phyloP scores from a whole-genome alignment of 805 yeast genomes.

The Suhomyces sp. region DNA sequence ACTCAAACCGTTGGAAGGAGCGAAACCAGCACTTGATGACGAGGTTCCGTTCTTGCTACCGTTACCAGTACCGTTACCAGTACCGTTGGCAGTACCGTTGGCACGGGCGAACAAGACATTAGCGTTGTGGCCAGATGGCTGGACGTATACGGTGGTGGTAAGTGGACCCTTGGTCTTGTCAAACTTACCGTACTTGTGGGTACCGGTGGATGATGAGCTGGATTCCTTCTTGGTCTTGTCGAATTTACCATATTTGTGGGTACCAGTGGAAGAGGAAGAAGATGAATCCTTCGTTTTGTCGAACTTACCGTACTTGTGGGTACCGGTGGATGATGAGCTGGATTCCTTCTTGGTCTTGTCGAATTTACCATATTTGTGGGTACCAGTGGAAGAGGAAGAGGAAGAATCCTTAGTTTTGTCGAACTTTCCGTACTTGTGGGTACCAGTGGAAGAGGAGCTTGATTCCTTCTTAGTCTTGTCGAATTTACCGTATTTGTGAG shows the following conservation, averaged over 20 bases:
- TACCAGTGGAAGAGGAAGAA: slow-evolving; percentile 30
- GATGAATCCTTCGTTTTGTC: slow-evolving; percentile 33
- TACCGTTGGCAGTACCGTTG: slow-evolving; percentile 17
- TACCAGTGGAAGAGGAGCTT: slow-evolving; percentile 28
- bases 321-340: slow-evolving; percentile 23
- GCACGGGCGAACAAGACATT: slow-evolving; percentile 8
- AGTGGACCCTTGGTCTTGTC: slow-evolving; percentile 35
- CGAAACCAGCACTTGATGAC: slow-evolving; percentile 20
- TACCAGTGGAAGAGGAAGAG: slow-evolving; percentile 29
- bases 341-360: slow-evolving; percentile 46
- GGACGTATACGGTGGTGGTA: slow-evolving; percentile 35
- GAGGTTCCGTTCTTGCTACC: slow-evolving; percentile 18
- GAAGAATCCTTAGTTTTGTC: slow-evolving; percentile 44
- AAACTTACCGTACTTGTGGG: slow-evolving; percentile 30
- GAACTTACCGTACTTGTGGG: slow-evolving; percentile 29
- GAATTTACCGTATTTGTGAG: slow-evolving; percentile 57
- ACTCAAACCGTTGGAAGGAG: slow-evolving; percentile 15
- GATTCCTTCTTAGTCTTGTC: slow-evolving; percentile 41
- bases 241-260: slow-evolving; percentile 58
- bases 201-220: slow-evolving; percentile 22
- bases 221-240: slow-evolving; percentile 45
- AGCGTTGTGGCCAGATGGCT: slow-evolving; percentile 11
- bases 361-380: slow-evolving; percentile 58
- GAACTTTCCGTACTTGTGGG: slow-evolving; percentile 58
- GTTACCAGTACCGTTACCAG: slow-evolving; percentile 22